Base-by-base conservation (phyloP, 345 rosid genomes). In the Psidium friedrichsthalianum region DNA sequence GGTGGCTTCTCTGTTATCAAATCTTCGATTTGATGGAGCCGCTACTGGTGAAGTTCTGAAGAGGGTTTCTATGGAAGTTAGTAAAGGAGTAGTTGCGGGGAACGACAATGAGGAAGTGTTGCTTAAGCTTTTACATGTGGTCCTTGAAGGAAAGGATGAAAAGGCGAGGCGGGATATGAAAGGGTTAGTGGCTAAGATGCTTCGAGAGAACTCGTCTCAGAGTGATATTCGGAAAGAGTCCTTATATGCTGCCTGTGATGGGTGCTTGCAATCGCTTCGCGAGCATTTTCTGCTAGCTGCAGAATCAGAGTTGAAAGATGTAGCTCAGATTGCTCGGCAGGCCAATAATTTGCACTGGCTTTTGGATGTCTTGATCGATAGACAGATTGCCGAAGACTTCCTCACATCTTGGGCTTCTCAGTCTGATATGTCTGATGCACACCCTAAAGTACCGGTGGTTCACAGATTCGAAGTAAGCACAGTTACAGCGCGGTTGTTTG, bases 161-260 rank as follows among this genome's bases (percentile, higher is more conserved):
- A 98, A 95, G 88, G 99, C 99, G 0, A 92, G 98, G 89, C 98
- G 99, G n/a, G 97, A 98, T 82, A 98, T 98, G 99, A 96, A 98
- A 91, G 94, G 94, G 1, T 89, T 98, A 78, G 95, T 98, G 18
- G 93, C 94, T 5, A 98, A 96, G 91, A 95, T 98, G 99, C 99
- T 98, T 82, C 94, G 90, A 32, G 99, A 98, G 92, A 98, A 93
- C 89, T 91, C 99, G 2, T 98, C 97, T n/a, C 97, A 94, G 24
- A 93, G 90, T 78, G 97, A 95, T 90, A 94, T 98, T 53, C 87
- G 94, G 64, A 98, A 95, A 90, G 99, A 95, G 89, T 96, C 99
- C 0, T 87, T 98, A 83, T 98, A 98, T 87, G 90, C 92, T 3
- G 98, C 99, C 44, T 95, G 98, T 74, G 94, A 94, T 44, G 92